phyloP scores from a whole-genome alignment of 2,329 filamentous ascomycete species.

The Drechslerella stenobrocha region DNA sequence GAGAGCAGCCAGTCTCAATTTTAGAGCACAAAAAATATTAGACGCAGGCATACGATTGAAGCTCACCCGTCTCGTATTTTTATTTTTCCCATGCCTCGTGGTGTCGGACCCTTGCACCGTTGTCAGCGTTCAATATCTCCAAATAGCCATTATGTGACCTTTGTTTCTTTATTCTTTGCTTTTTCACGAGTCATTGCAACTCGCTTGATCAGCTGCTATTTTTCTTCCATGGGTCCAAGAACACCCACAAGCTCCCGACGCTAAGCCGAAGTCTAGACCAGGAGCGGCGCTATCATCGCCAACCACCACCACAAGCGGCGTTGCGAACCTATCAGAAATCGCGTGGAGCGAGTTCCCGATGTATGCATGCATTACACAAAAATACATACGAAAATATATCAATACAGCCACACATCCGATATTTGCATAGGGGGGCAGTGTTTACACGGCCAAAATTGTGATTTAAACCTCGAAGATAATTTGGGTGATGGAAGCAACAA shows the following conservation, averaged over 20 bases:
- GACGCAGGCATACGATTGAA: neutral
- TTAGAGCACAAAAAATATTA: neutral
- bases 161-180: neutral
- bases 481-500: too few species aligned
- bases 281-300: neutral
- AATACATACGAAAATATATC: neutral
- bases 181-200: too few species aligned
- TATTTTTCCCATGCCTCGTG: too few species aligned
- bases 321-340: neutral
- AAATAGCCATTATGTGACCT: neutral
- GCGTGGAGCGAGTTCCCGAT: neutral
- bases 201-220: neutral
- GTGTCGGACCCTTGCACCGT: neutral
- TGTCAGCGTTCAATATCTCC: neutral
- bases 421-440: too few species aligned
- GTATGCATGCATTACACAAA: neutral
- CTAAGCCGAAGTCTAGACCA: too few species aligned
- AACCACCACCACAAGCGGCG: neutral
- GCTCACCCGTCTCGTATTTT: conserved; percentile 1
- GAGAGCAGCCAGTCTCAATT: neutral
- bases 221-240: neutral
- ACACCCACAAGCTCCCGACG: too few species aligned
- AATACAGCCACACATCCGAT: too few species aligned
- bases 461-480: neutral
- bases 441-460: conserved; percentile 4